Base-by-base conservation (phyloP, 768 basidiomycete species). In the Tylopilus intermedius region DNA sequence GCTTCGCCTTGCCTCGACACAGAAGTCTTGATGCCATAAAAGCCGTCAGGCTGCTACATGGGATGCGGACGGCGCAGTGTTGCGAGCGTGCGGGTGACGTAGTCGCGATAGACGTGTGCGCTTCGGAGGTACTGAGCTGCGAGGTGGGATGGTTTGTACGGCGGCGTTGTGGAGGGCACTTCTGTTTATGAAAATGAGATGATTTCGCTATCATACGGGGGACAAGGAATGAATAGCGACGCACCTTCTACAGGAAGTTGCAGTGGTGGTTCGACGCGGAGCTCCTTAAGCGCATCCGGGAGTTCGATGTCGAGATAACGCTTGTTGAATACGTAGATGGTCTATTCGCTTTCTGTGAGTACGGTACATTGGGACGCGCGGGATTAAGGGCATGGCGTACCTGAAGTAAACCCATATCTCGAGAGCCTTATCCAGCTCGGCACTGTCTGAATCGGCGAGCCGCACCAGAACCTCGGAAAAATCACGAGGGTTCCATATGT, bases 321-420 rank as follows among this genome's bases (percentile, higher is more conserved):
- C 62, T 89, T 89, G 71, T 91, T 92, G 71, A 88, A 93, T 5
- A 92, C 86, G 61, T 80, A 92, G 55, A 93, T 85, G 7, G 82
- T 76, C 90, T 81, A 24, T 40, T 14, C 24, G 24, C 24, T 5
- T 24, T 24, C 24, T 24, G 24, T 24, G 24, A 24, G 24, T 24
- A 53, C 45, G 30, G 30, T 33, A 33, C 4, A 11, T 43, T n/a
- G 27, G 33, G 30, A 30, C 30, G 8, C 10, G 10, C 30, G 10
- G 8, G 24, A 24, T 24, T 24, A 24, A 37, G 18, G n/a, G 11
- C 8, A 40, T 5, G 24, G 24, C 24, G 24, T 24, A 24, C 3
- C 24, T 18, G 18, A 18, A 1, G 18, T 18, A 18, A 18, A 18
- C 18, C 18, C 18, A 18, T 18, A 18, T n/a, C 18, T 18, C 18